Evolutionary conservation across 164 flowering plant genomes (phyloP).

Genomic region (Nymphaea thermarum): DNA sequence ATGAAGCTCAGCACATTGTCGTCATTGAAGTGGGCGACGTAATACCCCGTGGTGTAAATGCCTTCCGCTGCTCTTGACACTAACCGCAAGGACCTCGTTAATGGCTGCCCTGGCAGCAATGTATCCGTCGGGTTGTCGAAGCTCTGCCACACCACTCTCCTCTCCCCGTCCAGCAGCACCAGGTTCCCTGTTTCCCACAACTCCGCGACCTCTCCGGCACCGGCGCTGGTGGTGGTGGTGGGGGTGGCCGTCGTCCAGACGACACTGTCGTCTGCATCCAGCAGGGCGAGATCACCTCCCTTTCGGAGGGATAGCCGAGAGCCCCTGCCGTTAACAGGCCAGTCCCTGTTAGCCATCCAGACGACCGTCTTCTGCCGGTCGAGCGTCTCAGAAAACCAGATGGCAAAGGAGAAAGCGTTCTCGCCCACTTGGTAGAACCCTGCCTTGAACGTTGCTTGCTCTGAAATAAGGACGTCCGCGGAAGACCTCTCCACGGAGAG

Average conservation of each 20-base stretch:
- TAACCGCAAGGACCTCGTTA: constrained; percentile 11
- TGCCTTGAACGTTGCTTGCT: constrained; percentile 8
- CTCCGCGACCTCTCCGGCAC: constrained; percentile 17
- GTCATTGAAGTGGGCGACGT: constrained; percentile 15
- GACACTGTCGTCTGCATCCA: constrained; percentile 13
- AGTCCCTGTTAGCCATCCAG: constrained; percentile 15
- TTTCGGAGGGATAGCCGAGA: constrained; percentile 2
- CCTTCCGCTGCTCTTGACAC: constrained; percentile 12
- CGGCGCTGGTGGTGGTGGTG: constrained; percentile 36
- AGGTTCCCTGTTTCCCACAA: constrained; percentile 64
- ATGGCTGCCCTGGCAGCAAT: constrained; percentile 69
- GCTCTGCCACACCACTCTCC: constrained; percentile 44
- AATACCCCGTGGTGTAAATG: constrained; percentile 20
- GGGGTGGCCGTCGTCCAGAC: constrained; percentile 81
- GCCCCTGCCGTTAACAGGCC: constrained; percentile 7
- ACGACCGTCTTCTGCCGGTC: constrained; percentile 5
- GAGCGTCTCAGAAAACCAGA: constrained; percentile 12
- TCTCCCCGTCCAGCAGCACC: constrained; percentile 26
- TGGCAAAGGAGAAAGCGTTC: constrained; percentile 12
- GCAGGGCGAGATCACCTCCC: constrained; percentile 8
- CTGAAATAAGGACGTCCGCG: constrained; percentile 7
- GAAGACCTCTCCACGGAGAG: constrained; percentile 6
- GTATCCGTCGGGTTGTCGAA: constrained; percentile 86
- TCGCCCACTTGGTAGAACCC: constrained; percentile 13
- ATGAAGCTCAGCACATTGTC: constrained; percentile 23